phyloP scores from a whole-genome alignment of 139 green algal genomes.

The Coccomyxa sp. region DNA sequence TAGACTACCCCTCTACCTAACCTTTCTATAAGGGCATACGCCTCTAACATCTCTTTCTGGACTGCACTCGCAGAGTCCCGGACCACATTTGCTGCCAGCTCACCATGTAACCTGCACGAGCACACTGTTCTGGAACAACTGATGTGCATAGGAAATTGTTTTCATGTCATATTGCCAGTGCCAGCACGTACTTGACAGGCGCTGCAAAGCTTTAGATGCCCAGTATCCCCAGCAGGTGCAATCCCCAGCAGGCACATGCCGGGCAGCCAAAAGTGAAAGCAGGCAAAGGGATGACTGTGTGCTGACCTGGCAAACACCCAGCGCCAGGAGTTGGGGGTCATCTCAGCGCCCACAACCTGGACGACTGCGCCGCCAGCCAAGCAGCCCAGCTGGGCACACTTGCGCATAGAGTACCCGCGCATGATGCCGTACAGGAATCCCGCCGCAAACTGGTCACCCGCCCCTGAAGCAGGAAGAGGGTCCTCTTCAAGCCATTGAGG shows the following conservation, averaged over 20 bases:
- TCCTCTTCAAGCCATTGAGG: too few relatives aligned
- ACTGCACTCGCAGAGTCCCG: slow-evolving; percentile 38
- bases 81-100: slow-evolving; percentile 47
- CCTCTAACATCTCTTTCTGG: slow-evolving; percentile 55
- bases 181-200: too few relatives aligned
- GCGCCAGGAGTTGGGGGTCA: slow-evolving; percentile 33
- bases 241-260: too few relatives aligned
- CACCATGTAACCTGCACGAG: slow-evolving; percentile 29
- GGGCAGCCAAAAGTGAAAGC: background rate
- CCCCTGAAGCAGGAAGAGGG: too few relatives aligned
- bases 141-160: background rate
- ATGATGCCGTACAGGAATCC: slow-evolving; percentile 64
- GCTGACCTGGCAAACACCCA: slow-evolving; percentile 47
- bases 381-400: slow-evolving; percentile 53
- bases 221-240: too few relatives aligned
- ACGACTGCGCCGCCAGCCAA: slow-evolving; percentile 58
- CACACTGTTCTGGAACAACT: background rate
- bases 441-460: slow-evolving; percentile 60
- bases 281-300: background rate
- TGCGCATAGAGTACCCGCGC: slow-evolving; percentile 24
- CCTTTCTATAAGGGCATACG: slow-evolving; percentile 54
- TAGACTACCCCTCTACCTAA: slow-evolving; percentile 60
- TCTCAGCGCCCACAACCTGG: slow-evolving; percentile 55
- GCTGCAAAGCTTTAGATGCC: too few relatives aligned
- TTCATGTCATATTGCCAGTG: too few relatives aligned